Conservation (phyloP, 305 asterid genomes). For the Euphrasia arctica region DNA sequence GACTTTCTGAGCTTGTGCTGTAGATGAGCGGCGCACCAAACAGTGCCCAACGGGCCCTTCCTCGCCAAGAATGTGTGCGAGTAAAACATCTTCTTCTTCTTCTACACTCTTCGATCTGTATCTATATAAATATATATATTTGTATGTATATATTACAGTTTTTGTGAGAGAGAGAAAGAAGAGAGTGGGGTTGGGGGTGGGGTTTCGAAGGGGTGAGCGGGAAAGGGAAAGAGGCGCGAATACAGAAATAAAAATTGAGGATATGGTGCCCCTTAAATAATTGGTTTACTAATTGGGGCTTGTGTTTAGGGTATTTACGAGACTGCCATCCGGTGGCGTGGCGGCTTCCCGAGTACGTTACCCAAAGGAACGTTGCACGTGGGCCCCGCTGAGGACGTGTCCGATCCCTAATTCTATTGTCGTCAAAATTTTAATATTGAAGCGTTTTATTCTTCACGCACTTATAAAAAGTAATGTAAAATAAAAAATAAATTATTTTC, state of each 20-base stretch:
- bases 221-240: conserved; percentile 53
- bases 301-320: conserved; percentile 26
- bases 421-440: no score
- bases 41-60: conserved; percentile 86
- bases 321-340: conserved; percentile 24
- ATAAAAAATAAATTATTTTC: no score
- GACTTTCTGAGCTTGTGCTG: conserved; percentile 75
- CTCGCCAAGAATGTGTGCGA: conserved; percentile 78
- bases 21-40: conserved; percentile 96
- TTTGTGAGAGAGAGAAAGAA: conserved; percentile 2
- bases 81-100: conserved; percentile 63
- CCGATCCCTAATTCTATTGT: no score
- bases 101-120: conserved; percentile 6
- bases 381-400: conserved; percentile 5
- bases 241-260: conserved; percentile 15
- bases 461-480: no score
- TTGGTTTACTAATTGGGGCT: conserved; percentile 9
- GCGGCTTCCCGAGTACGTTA: conserved; percentile 28
- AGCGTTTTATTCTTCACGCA: no score
- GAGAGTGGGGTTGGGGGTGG: conserved; percentile 8
- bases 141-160: not conserved
- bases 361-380: conserved; percentile 17
- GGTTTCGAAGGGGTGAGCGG: conserved; percentile 27
- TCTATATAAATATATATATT: not conserved
- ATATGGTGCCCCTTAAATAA: not conserved